These are phyloP conservation scores for Nematocida sp. DNA, from an alignment of 371 early-diverging fungal species.

Conservation along the genomic window DNA sequence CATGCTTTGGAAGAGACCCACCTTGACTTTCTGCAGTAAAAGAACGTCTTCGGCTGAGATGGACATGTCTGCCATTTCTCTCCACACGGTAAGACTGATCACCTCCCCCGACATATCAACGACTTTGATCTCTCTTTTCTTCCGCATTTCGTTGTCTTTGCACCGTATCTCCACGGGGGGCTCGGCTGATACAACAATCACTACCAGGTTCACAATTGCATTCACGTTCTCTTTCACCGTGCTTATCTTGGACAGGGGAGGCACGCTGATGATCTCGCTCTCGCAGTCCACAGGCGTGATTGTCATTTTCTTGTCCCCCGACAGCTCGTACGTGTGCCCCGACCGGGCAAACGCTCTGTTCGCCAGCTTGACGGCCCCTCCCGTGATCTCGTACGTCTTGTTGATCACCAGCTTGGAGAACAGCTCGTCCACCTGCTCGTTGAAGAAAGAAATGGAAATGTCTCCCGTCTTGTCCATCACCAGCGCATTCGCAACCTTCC, in stretches of 20 bases:
- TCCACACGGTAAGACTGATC: constrained; percentile 82
- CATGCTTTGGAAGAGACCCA: constrained; percentile 77
- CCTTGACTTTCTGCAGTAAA: constrained; percentile 73
- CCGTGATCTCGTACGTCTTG: constrained; percentile 75
- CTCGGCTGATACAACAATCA: constrained; percentile 69
- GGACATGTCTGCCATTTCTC: constrained; percentile 69
- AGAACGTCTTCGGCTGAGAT: constrained; percentile 69
- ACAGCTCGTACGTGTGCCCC: constrained; percentile 72
- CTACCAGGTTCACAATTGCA: constrained; percentile 71
- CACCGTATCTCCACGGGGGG: constrained; percentile 69
- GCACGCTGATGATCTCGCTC: constrained; percentile 67
- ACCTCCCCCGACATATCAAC: constrained; percentile 69
- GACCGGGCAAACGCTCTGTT: constrained; percentile 74
- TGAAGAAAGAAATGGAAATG: constrained; percentile 79
- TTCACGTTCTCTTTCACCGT: constrained; percentile 70
- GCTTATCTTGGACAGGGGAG: constrained; percentile 68
- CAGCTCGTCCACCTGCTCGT: constrained; percentile 71
- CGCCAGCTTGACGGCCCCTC: constrained; percentile 74
- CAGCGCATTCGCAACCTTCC: constrained; percentile 77
- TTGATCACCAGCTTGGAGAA: constrained; percentile 71
- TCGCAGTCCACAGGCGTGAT: constrained; percentile 66
- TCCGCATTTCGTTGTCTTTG: constrained; percentile 70
- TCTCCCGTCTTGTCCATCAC: constrained; percentile 79
- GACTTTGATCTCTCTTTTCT: constrained; percentile 70
- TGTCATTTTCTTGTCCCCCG: constrained; percentile 69